These are phyloP conservation scores for Monosporozyma aerobia DNA, from an alignment of 805 yeast species.

Conservation along the genomic window DNA sequence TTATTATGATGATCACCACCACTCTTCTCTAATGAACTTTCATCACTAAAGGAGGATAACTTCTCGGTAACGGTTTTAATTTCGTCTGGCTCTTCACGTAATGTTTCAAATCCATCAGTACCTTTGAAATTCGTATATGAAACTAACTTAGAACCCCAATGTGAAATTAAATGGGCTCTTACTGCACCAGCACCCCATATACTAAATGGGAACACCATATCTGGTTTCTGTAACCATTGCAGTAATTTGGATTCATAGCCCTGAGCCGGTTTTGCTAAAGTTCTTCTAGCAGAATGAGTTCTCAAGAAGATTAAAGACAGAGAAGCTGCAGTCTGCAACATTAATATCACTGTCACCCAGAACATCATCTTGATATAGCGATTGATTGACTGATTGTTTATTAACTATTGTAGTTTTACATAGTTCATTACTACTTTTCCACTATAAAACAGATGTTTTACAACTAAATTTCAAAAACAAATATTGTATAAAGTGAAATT, in stretches of 20 bases:
- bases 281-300: conserved; percentile 4
- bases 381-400: background rate
- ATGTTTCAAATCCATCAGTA: background rate
- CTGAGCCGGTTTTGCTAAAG: background rate
- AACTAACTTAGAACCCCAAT: conserved; percentile 25
- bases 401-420: too few species aligned
- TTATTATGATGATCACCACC: conserved; percentile 1
- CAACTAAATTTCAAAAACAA: too few species aligned
- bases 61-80: background rate
- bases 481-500: too few species aligned
- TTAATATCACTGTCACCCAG: background rate
- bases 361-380: background rate
- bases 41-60: background rate
- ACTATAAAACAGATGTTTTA: too few species aligned
- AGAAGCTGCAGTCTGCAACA: conserved; percentile 3
- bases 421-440: too few species aligned
- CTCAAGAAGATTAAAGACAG: conserved; percentile 5
- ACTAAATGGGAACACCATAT: background rate
- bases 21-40: background rate
- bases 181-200: conserved; percentile 26
- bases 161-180: conserved; percentile 31
- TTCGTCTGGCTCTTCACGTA: background rate
- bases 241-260: background rate
- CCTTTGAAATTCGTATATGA: conserved; percentile 15
- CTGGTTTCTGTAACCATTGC: background rate